A percentile compares a stretch with the other conserved stretches of the same genome.
phyloP scores from a whole-genome alignment of 495 filamentous ascomycete genomes.

The Hamigera avellanea region DNA sequence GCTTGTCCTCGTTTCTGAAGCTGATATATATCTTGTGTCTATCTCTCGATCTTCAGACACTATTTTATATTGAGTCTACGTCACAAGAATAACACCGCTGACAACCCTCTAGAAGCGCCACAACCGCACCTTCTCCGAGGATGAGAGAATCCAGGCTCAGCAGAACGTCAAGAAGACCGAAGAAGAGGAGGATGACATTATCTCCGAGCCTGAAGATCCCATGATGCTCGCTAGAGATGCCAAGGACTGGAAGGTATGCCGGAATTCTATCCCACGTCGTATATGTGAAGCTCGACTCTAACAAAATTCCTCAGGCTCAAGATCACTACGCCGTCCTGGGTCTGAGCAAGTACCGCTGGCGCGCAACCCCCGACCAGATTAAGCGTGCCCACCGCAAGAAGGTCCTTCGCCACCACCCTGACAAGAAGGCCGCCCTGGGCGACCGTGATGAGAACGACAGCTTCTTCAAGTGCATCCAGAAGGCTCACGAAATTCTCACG shows the following conservation, averaged over 20 bases:
- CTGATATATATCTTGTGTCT: too few relatives aligned
- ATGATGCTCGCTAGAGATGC: constrained; percentile 84
- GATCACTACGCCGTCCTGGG: constrained; percentile 98
- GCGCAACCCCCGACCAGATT: constrained; percentile 94
- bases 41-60: too few relatives aligned
- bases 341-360: constrained; percentile 79
- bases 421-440: constrained; percentile 85
- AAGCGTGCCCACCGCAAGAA: constrained; percentile 98
- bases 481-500: constrained; percentile 83
- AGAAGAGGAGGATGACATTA: constrained; percentile 78
- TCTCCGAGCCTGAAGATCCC: constrained; percentile 84
- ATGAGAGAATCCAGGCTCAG: constrained; percentile 92
- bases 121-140: constrained; percentile 95
- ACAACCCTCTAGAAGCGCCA: constrained; percentile 57
- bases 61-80: too few relatives aligned
- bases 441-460: constrained; percentile 84
- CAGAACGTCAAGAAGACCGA: constrained; percentile 92
- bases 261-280: not conserved
- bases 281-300: constrained; percentile 5
- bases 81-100: too few relatives aligned
- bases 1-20: constrained; percentile 4
- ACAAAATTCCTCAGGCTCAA: constrained; percentile 52
- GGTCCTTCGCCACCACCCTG: constrained; percentile 95
- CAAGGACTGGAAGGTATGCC: constrained; percentile 95
- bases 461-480: constrained; percentile 99